Percentiles rank a stretch among this genome's conserved stretches.
Conservation (phyloP, 495 filamentous ascomycete genomes). For the Penicillium coffeae region DNA sequence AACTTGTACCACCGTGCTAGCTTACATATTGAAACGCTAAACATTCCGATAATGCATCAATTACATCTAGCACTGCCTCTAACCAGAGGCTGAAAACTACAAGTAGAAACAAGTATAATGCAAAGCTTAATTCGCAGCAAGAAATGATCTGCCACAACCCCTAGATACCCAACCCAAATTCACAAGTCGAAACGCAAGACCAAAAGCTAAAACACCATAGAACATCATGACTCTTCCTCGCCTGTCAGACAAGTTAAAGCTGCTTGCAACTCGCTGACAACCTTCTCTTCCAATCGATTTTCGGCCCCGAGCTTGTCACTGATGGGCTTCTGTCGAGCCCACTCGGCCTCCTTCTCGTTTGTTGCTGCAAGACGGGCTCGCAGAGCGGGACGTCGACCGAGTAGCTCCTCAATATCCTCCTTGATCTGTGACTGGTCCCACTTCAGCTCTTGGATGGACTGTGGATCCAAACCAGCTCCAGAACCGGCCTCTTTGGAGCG, state of each 20-base stretch:
- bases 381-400: conserved; percentile 57
- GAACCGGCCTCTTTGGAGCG: conserved; percentile 57
- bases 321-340: conserved; percentile 50
- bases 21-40: no score
- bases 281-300: conserved; percentile 69
- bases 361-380: conserved; percentile 68
- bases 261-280: conserved; percentile 57
- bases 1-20: no score
- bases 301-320: conserved; percentile 36
- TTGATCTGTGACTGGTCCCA: conserved; percentile 68
- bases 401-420: conserved; percentile 75
- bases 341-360: conserved; percentile 63
- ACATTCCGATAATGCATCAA: no score
- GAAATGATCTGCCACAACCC: conserved; percentile 15
- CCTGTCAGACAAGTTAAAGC: conserved; percentile 37
- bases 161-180: conserved; percentile 11
- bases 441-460: conserved; percentile 59
- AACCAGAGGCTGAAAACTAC: no score
- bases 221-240: conserved; percentile 36
- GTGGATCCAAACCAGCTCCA: conserved; percentile 53
- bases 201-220: conserved; percentile 18
- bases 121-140: neutral
- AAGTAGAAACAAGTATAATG: neutral
- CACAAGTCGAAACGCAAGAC: conserved; percentile 1
- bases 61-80: no score